These are phyloP conservation scores for Myochromella boudieri DNA, from an alignment of 768 basidiomycete species.

Conservation along the genomic window DNA sequence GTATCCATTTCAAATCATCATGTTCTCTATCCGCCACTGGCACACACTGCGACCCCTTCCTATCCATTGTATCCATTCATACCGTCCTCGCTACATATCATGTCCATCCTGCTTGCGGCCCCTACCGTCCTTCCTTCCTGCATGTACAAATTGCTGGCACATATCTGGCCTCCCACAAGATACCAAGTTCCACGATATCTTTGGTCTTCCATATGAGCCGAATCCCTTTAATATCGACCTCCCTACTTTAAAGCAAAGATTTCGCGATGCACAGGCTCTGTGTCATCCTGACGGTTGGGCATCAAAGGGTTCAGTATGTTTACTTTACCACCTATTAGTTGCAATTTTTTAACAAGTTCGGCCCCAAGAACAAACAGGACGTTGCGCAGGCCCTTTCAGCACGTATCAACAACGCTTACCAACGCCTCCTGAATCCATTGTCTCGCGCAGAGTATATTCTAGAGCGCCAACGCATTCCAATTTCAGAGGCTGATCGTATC, in stretches of 20 bases:
- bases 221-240: conserved; percentile 75
- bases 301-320: conserved; percentile 57
- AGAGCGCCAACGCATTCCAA: conserved; percentile 51
- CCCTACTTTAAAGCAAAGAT: conserved; percentile 57
- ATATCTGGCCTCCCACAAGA: conserved; percentile 59
- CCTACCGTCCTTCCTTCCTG: conserved; percentile 67
- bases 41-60: conserved; percentile 8
- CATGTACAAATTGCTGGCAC: conserved; percentile 70
- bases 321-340: conserved; percentile 1
- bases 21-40: conserved; percentile 13
- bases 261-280: conserved; percentile 68
- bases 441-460: conserved; percentile 82
- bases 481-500: conserved; percentile 69
- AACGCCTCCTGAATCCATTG: conserved; percentile 69
- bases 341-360: conserved; percentile 8
- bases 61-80: conserved; percentile 11
- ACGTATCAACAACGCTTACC: conserved; percentile 81
- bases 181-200: conserved; percentile 64
- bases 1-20: conserved; percentile 1
- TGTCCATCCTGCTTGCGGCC: conserved; percentile 67
- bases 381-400: conserved; percentile 70
- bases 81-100: conserved; percentile 5
- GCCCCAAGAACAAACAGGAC: conserved; percentile 49
- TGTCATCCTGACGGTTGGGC: conserved; percentile 91
- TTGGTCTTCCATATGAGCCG: conserved; percentile 58